Base-by-base conservation (phyloP, 2,329 filamentous ascomycete species). In the Neoscytalidium dimidiatum region DNA sequence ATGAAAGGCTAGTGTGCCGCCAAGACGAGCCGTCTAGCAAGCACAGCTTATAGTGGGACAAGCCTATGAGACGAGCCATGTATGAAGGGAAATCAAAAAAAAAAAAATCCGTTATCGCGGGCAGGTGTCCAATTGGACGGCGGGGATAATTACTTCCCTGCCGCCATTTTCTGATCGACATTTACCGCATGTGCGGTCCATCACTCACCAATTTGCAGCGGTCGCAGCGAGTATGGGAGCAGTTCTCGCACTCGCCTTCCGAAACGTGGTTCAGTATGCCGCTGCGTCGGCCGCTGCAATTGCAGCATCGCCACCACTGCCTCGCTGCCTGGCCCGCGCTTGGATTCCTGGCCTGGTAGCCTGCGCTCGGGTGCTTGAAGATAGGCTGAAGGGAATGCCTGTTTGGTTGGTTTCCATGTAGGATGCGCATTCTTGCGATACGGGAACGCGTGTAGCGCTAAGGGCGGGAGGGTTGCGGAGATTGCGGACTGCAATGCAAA, bases 231-330 rank as follows among this genome's bases (percentile, higher is more conserved):
- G 13, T 11, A 41, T 35, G 29, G 7, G 28, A 52, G 29, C 28
- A 52, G 5, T 29, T 21, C 17, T 52, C 49, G 19, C 29, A 21
- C 29, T 31, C 26, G 29, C 28, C 28, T 19, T 51, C 38, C 38
- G 56, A 60, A n/a, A 43, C 28, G 23, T 60, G 56, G 28, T 33
- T 60, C n/a, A 60, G 41, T 26, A 46, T 46, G 35, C 5, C 11
- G 21, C 14, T 21, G n/a, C 28, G 11, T 5, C 7, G 19, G 1
- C 49, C 17, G 26, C n/a, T 46, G n/a, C 56, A 60, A 26, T 19
- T 46, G 28, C 41, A 46, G 28, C 56, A 60, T 44, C 41, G 56
- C 56, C 56, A 60, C 56, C 56, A 60, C 41, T 35, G 14, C n/a
- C 23, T 60, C 53, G 9, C 9, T 6, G 35, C 35, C 31, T 28